These are phyloP conservation scores for Neonectria coccinea DNA, from an alignment of 2,329 filamentous ascomycete genomes.

Conservation along the genomic window DNA sequence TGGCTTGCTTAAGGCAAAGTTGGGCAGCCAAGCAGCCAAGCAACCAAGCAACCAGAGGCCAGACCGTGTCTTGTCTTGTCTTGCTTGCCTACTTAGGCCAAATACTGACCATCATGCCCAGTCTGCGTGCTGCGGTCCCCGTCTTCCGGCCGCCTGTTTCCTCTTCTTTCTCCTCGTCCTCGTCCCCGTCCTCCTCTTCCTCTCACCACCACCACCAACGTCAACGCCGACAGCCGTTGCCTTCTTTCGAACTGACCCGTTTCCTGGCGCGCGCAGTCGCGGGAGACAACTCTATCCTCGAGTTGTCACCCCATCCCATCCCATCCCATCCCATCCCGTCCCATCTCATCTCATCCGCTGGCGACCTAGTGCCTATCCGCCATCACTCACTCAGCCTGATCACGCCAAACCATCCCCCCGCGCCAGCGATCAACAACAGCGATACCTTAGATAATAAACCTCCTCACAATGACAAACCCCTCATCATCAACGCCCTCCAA, in stretches of 20 bases:
- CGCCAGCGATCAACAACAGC: background rate
- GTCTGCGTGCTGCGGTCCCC: too few species aligned
- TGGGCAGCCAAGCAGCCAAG: background rate
- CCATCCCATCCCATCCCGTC: background rate
- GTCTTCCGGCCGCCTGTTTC: too few species aligned
- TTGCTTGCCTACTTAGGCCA: background rate
- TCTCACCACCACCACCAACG: too few species aligned
- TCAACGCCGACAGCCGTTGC: background rate
- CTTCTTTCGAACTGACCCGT: background rate
- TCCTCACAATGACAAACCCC: background rate
- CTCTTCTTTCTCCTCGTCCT: too few species aligned
- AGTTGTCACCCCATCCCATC: background rate
- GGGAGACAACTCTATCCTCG: background rate
- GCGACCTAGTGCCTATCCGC: too few species aligned
- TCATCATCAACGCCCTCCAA: background rate
- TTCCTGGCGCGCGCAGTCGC: background rate
- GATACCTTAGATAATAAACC: background rate
- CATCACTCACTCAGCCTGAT: too few species aligned
- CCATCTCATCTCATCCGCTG: background rate
- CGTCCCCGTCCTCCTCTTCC: background rate
- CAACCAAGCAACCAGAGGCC: too few species aligned
- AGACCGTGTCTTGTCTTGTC: background rate
- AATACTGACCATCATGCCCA: background rate
- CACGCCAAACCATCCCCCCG: background rate
- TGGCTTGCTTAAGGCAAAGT: background rate